Base-by-base conservation (phyloP, 2,329 filamentous ascomycete species). In the Fusarium buxicola region DNA sequence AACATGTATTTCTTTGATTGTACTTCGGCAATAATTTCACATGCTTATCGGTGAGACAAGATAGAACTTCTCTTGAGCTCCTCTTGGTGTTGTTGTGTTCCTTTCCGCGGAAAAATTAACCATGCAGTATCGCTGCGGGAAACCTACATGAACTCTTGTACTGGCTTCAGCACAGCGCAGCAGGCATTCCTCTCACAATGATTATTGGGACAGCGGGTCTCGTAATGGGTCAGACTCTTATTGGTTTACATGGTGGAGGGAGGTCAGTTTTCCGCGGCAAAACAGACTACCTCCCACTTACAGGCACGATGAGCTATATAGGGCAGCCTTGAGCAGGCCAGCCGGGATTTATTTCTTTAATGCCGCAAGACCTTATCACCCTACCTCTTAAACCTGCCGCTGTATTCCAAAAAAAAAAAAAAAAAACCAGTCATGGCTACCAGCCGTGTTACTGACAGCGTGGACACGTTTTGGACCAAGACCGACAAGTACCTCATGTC, bases 401-500 rank as follows among this genome's bases (percentile, higher is more conserved):
- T 2, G n/a, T 28, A 8, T 7, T 35, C 15, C 34, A 10, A 18
- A 2, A 18, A 45, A 1, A 1, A n/a, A n/a, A n/a, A n/a, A n/a
- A n/a, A n/a, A n/a, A n/a, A n/a, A n/a, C n/a, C 4, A 46, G 21
- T 25, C 25, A 62, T 62, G 58, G 28, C 30, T 50, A 47, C 58
- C 25, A 28, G 46, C 11, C 35, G 27, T 1, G n/a, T 35, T 15
- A 35, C 50, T 2, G 21, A 21, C 21, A 6, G 21, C 21, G 21
- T 21, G 21, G 21, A 21, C 21, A 36, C 45, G 1, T 74, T 80
- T 65, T 78, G 72, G 60, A 53, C 72, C 34, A 75, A 70, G 48
- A 74, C 77, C 28, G 68, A 77, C 61, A 75, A 75, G 60, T 76
- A 80, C 60, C 72, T 80, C 25, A 77, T 82, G 72, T 65, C 69